A percentile compares a stretch with the other conserved stretches of the same genome.
Evolutionary conservation across 192 early-diverging fungal genomes (phyloP).

Genomic region (Coemansia sp.): DNA sequence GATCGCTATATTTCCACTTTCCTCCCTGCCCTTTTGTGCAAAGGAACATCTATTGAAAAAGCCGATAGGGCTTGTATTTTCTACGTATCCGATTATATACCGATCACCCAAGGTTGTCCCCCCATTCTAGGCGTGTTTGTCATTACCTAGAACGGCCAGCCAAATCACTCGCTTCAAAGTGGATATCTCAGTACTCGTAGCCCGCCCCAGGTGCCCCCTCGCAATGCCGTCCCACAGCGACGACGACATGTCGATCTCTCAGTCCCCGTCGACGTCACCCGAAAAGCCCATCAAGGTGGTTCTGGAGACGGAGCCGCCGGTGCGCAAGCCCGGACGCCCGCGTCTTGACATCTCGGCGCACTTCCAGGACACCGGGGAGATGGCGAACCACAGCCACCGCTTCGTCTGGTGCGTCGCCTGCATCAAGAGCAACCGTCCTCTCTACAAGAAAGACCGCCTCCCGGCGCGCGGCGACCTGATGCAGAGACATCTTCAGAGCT

Average conservation of each 20-base stretch:
- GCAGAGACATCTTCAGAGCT: constrained; percentile 48
- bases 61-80: constrained; percentile 1
- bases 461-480: constrained; percentile 55
- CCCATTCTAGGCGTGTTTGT: background rate
- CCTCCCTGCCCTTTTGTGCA: background rate
- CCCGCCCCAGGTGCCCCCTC: constrained; percentile 20
- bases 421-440: constrained; percentile 48
- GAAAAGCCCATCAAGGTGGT: constrained; percentile 39
- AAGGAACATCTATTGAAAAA: constrained; percentile 4
- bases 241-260: constrained; percentile 24
- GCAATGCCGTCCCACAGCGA: constrained; percentile 39
- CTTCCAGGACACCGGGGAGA: constrained; percentile 56
- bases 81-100: background rate
- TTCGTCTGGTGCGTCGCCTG: constrained; percentile 55
- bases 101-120: background rate
- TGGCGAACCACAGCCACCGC: constrained; percentile 57
- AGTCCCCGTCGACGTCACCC: constrained; percentile 15
- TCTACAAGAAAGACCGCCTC: constrained; percentile 47
- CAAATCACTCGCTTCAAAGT: constrained; percentile 19
- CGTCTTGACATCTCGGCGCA: constrained; percentile 53
- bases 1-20: constrained; percentile 4
- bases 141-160: constrained; percentile 3
- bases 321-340: constrained; percentile 53
- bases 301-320: constrained; percentile 51
- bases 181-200: constrained; percentile 48